Evolutionary conservation across 2,329 filamentous ascomycete species (phyloP), one percentile per base, ranked within the genome.

Genomic region (Colletotrichum euphorbiae): DNA sequence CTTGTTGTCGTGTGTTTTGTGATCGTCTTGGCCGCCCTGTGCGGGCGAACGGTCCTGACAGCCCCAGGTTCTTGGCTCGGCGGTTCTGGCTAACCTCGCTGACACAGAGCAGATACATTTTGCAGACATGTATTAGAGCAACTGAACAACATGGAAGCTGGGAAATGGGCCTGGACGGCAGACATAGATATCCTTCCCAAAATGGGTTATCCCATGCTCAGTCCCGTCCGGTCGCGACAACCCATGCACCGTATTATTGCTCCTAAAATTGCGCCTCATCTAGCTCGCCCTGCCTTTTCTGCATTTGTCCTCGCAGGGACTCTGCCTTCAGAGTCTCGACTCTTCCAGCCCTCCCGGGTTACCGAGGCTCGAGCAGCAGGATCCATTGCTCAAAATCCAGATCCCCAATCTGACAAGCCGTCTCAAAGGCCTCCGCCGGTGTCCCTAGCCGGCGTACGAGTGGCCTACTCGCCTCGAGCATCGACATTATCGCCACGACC

Each of bases 181-280:
- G 36, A 24, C 19, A 24, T 50, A 40, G 17, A 28, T 58, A 52
- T 17, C 43, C 52, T 40, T 45, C 54, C 54, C 9, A 40, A 54
- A 24, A 54, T 13, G 58, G 28, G 7, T 9, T 63, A 12, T 36
- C 50, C 59, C 19, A 38, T 21, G 58, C 17, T 38, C 24, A 7
- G 33, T 38, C n/a, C 40, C 42, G 58, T 33, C 8, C 48, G 48
- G 28, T 28, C 28, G 48, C 17, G 31, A 54, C 15, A 36, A 13
- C 65, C 66, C 66, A 69, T 66, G 66, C 55, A 17, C 24, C 48
- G 66, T 66, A 66, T 64, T 57, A 64, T 68, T 68, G 65, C 65
- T 8, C 33, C 52, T 69, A 50, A 69, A 51, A 69, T 69, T 69
- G 50, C 54, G 17, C 55, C 62, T 69, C 66, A 50, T 66, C 66